Base-by-base conservation (phyloP, 176 grass and related monocot species). In the Melocanna baccifera region DNA sequence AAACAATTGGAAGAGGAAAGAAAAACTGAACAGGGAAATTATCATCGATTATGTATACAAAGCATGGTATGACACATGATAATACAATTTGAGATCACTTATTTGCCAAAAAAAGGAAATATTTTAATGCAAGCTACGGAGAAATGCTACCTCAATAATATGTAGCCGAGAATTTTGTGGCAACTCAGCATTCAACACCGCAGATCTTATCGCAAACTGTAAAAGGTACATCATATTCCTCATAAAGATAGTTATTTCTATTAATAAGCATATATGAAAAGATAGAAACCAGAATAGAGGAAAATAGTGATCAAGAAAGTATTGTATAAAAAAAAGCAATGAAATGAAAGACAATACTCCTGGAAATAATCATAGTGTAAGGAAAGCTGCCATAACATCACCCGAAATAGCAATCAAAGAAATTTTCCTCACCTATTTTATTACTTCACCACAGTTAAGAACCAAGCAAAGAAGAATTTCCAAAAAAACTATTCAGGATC, bases 131-230 rank as follows among this genome's bases (percentile, higher is more conserved):
- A 45, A 82, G 48, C 43, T 43, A 6, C 61, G 13, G 34, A 86
- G 67, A 71, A 84, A 69, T 48, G 18, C 65, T 89, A 92, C 96
- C 93, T 92, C 87, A 73, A 98, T 92, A 80, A 98, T 98, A 91
- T 98, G 93, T 67, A 98, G 78, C 45, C 96, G 96, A 67, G 96
- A 98, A 90, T 98, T 98, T 82, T 98, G 96, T 73, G 96, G 96
- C 78, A 98, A 92, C 78, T 98, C 93, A 84, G 93, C 96, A 87
- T 98, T 98, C 78, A 98, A 73, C 42, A 98, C 89, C 20, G 91
- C 87, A 93, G 93, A 98, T 88, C 84, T 92, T 88, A 98, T 93
- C 46, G 85, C 93, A 79, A 98, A 95, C 96, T 98, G 87, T 83
- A 68, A 76, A 65, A 84, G 34, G 12, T 39, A 81, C 1, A 48